phyloP scores from a whole-genome alignment of 73 alveolate genomes.

The Paramecium sonneborni region DNA sequence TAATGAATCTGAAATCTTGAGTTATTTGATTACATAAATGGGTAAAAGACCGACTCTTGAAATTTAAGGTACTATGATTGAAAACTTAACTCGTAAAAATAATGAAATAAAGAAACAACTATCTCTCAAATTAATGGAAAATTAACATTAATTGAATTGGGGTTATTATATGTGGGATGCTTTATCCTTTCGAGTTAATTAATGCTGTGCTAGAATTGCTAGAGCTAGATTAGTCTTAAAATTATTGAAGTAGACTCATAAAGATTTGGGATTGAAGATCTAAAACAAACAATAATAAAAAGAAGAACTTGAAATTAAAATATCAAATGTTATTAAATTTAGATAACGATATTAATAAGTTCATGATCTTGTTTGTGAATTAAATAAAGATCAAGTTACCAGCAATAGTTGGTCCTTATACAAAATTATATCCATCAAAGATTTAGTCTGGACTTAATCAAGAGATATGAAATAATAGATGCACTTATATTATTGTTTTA shows the following conservation, averaged over 20 bases:
- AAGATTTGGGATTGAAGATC: not conserved
- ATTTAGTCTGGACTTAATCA: slow-evolving; percentile 15
- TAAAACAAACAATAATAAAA: not conserved
- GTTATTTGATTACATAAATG: not conserved
- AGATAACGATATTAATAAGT: not conserved
- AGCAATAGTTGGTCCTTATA: not conserved
- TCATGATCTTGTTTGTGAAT: not conserved
- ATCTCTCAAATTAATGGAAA: not conserved
- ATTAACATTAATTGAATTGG: not conserved
- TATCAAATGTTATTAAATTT: not conserved
- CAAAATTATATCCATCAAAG: not conserved
- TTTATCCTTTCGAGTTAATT: not conserved
- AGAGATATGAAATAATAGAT: not conserved
- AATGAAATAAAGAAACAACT: not conserved
- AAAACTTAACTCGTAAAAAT: not conserved
- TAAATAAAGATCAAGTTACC: not conserved
- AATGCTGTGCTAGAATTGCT: slow-evolving; percentile 15
- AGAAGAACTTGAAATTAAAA: not conserved
- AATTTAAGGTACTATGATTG: not conserved
- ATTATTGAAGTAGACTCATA: not conserved
- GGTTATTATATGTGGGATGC: not conserved
- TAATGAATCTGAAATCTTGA: slow-evolving; percentile 15
- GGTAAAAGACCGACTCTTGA: not conserved
- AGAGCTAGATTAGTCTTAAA: not conserved
- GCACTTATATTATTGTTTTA: slow-evolving; percentile 9